Conservation (phyloP, 768 basidiomycete species). For the Glaciozyma martinii region DNA sequence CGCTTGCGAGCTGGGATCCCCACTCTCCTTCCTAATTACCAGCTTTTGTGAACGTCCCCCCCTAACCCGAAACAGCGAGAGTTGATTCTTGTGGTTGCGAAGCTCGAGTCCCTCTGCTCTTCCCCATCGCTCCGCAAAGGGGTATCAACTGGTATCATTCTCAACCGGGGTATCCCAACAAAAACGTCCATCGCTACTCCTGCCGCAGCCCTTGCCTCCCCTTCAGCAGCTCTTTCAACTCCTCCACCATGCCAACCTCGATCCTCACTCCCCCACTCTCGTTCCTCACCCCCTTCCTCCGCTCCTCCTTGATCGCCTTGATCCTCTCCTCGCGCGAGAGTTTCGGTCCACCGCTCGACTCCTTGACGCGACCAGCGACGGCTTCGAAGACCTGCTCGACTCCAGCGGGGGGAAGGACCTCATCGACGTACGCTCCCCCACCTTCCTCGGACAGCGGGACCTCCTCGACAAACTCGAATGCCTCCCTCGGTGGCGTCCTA, state of each 20-base stretch:
- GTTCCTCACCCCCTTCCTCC: not conserved
- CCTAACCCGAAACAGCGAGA: too few species aligned
- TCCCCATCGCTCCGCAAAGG: too few species aligned
- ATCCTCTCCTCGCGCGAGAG: conserved; percentile 26
- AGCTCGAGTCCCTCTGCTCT: too few species aligned
- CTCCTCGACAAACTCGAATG: not conserved
- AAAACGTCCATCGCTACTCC: not conserved
- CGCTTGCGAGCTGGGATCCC: too few species aligned
- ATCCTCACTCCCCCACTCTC: conserved; percentile 2
- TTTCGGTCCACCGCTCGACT: not conserved
- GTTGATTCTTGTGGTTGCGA: too few species aligned
- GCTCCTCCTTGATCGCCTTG: conserved; percentile 19
- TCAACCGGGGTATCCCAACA: not conserved
- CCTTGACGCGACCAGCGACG: not conserved
- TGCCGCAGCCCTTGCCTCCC: not conserved
- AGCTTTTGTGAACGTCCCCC: too few species aligned
- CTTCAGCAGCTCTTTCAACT: conserved; percentile 9
- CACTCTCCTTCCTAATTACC: too few species aligned
- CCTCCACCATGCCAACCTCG: conserved; percentile 16
- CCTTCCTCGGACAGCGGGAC: not conserved
- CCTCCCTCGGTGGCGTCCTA: not conserved
- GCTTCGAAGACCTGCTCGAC: conserved; percentile 26
- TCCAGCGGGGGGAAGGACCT: not conserved
- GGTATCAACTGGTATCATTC: too few species aligned
- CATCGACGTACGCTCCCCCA: not conserved